These are phyloP conservation scores for Populus trichocarpa DNA, from an alignment of 441 rosid species.

Conservation along the genomic window DNA sequence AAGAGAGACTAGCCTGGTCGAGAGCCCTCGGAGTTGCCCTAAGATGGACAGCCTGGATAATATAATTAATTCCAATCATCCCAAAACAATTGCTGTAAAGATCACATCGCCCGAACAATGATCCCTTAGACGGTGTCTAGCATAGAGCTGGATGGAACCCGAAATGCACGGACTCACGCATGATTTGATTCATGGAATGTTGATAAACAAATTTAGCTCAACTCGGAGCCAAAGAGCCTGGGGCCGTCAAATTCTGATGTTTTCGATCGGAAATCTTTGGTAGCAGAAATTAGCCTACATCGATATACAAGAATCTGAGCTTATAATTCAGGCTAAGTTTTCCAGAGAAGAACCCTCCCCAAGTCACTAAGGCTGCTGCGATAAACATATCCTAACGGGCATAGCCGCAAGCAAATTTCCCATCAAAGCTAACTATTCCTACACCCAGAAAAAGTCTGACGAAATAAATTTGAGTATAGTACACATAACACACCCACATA, in stretches of 20 bases:
- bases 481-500: conserved; percentile 17
- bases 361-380: background rate
- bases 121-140: background rate
- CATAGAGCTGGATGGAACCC: background rate
- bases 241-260: background rate
- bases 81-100: background rate
- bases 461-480: conserved; percentile 1
- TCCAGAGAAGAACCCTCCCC: background rate
- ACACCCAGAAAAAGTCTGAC: conserved; percentile 4
- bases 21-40: background rate
- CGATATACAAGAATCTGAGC: conserved; percentile 8
- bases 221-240: background rate
- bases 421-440: conserved; percentile 14
- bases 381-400: conserved; percentile 1
- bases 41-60: no score
- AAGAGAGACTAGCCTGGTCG: background rate
- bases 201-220: background rate
- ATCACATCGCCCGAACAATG: background rate
- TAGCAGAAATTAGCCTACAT: background rate
- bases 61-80: background rate
- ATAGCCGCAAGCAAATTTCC: conserved; percentile 11
- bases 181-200: background rate
- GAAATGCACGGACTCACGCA: background rate
- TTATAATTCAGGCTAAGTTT: background rate
- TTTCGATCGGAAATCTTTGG: background rate